Conservation (phyloP, 139 green algal species). For the Chlamydomonas urium region DNA sequence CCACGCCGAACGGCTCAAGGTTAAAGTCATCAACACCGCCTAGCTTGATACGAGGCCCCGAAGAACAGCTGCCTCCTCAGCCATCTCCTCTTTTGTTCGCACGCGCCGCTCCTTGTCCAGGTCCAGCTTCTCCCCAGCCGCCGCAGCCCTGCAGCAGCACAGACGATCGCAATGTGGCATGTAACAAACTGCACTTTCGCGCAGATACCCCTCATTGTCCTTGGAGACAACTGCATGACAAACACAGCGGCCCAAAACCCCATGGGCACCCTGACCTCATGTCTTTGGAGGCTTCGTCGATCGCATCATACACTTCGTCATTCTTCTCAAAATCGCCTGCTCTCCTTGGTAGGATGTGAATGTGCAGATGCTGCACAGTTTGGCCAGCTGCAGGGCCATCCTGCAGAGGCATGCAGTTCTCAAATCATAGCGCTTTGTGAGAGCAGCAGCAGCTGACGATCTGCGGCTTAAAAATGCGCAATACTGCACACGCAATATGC, state of each 20-base stretch:
- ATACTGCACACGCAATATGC: no score
- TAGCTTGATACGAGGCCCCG: no score
- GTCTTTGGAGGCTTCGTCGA: conserved; percentile 28
- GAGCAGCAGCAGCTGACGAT: background rate
- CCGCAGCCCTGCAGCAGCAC: no score
- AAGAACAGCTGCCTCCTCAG: conserved; percentile 67
- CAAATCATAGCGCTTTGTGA: no score
- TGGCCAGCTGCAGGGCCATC: conserved; percentile 2
- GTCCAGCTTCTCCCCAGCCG: conserved; percentile 51
- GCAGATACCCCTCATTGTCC: background rate
- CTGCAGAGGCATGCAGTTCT: no score
- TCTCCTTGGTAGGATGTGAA: conserved; percentile 89
- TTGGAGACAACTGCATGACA: conserved; percentile 5
- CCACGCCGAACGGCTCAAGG: no score
- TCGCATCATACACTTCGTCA: conserved; percentile 71
- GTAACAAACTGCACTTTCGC: no score
- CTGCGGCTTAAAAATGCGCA: background rate
- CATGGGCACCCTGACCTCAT: background rate
- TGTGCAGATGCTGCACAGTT: conserved; percentile 87
- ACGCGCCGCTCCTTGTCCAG: conserved; percentile 66
- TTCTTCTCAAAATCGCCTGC: conserved; percentile 86
- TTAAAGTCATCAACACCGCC: no score
- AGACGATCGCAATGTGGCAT: no score
- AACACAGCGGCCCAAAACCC: background rate
- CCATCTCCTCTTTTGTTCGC: conserved; percentile 78